Evolutionary conservation across 1,284 basidiomycete species (phyloP).

Genomic region (Malassezia dermatis): DNA sequence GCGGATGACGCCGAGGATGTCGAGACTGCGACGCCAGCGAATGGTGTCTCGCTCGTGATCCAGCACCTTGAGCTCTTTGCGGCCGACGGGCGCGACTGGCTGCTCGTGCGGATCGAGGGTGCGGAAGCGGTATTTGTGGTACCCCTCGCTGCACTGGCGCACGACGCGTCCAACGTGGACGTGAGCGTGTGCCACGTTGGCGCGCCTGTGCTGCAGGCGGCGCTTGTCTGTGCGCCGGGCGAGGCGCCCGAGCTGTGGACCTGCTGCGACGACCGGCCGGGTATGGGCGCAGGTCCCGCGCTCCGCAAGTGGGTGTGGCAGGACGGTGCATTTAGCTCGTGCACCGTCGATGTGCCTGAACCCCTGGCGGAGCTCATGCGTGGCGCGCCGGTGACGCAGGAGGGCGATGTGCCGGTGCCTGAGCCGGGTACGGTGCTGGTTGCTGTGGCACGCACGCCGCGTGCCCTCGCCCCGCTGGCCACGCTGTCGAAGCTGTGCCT

Average conservation of each 20-base stretch:
- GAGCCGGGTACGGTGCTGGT: conserved; percentile 13
- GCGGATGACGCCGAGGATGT: background rate
- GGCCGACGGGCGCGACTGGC: conserved; percentile 14
- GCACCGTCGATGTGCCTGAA: background rate
- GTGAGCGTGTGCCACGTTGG: conserved; percentile 15
- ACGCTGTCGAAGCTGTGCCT: conserved; percentile 24
- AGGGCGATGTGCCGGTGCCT: background rate
- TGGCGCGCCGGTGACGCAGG: background rate
- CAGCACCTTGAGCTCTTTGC: conserved; percentile 22
- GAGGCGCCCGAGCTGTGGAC: conserved; percentile 1
- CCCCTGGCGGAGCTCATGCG: background rate
- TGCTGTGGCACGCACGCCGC: conserved; percentile 7
- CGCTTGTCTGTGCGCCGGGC: background rate
- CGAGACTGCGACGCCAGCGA: conserved; percentile 11
- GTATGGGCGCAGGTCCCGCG: conserved; percentile 5
- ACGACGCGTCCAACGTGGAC: background rate
- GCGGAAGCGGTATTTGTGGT: conserved; percentile 31
- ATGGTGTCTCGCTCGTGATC: conserved; percentile 25
- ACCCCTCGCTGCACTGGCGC: conserved; percentile 18
- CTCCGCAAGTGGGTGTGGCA: conserved; percentile 1
- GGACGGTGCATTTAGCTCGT: background rate
- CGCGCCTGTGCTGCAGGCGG: conserved; percentile 24
- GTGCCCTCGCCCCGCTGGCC: conserved; percentile 11
- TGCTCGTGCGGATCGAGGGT: conserved; percentile 31
- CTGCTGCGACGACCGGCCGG: conserved; percentile 11